Base-by-base conservation (phyloP, 2,329 filamentous ascomycete species). In the Tolypocladium endophyticum region DNA sequence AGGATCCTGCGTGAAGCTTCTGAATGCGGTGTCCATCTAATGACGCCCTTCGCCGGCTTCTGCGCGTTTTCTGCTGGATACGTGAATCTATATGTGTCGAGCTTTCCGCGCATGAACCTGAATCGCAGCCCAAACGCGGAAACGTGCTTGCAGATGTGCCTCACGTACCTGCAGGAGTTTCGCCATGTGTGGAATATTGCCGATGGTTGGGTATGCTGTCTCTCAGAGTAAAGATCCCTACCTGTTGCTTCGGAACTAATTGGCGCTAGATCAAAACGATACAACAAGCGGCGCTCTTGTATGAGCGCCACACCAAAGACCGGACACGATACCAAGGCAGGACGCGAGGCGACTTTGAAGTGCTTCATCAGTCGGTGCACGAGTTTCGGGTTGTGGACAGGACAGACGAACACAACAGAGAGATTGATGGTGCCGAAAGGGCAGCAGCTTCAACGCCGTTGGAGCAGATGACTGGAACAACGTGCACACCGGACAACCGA, bases 31-130 rank as follows among this genome's bases (percentile, higher is more conserved):
- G 70, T 72, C 0, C 68, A 71, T 1, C 65, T 77, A 0, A 67
- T 71, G 60, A 77, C 75, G 0, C 77, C 76, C 0, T 79, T 78
- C 58, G 70, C 74, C 0, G 77, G 76, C 0, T 77, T 79, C n/a
- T 78, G 76, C 58, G 73, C 73, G 2, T 79, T 79, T 43, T 77
- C 76, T 0, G 76, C 76, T 0, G 74, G 73, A 1, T 75, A 74
- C 4, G 69, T 77, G 56, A 77, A 76, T 33, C 61, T 75, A 0
- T 78, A 78, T 60, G 68, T 74, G 2, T 68, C 67, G 4, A 58
- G 65, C 4, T 79, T 77, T 33, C 77, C 77, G 0, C 66, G 67
- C 2, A 78, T 78, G 71, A 78, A 77, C 60, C 62, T 74, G 1
- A 66, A 68, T 1, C 63, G 71, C 16, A 74, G 71, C 56, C 62